phyloP scores from a whole-genome alignment of 2,329 filamentous ascomycete genomes.

The Lojkania enalia region DNA sequence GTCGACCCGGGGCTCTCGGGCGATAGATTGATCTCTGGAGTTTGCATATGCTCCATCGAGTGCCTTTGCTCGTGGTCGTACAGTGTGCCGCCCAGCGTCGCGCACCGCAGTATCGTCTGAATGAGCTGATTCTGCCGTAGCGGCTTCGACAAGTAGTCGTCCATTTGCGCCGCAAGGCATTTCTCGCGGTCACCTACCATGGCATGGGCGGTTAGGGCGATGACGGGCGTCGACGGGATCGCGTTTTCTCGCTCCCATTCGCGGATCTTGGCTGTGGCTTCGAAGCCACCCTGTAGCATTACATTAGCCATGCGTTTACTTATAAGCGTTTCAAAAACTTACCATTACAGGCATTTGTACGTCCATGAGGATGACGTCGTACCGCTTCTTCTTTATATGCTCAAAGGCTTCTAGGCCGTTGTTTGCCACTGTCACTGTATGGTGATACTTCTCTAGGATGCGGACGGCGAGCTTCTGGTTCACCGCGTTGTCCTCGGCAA shows the following conservation, averaged over 20 bases:
- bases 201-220: constrained; percentile 93
- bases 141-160: constrained; percentile 96
- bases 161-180: constrained; percentile 98
- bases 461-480: constrained; percentile 96
- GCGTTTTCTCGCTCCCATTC: constrained; percentile 87
- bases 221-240: constrained; percentile 86
- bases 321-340: constrained; percentile 38
- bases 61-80: constrained; percentile 66
- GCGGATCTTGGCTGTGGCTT: constrained; percentile 93
- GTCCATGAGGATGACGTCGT: constrained; percentile 98
- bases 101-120: constrained; percentile 95
- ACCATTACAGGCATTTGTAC: constrained; percentile 99
- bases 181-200: constrained; percentile 99
- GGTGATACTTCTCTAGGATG: constrained; percentile 96
- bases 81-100: constrained; percentile 77
- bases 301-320: constrained; percentile 42
- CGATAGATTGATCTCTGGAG: constrained; percentile 45
- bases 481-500: constrained; percentile 96
- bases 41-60: constrained; percentile 24
- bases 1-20: constrained; percentile 15
- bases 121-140: constrained; percentile 97
- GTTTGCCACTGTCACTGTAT: constrained; percentile 87
- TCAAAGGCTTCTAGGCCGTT: constrained; percentile 94
- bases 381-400: constrained; percentile 87
- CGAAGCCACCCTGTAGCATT: constrained; percentile 77